Evolutionary conservation across 2,329 filamentous ascomycete species (phyloP), one percentile per base, ranked within the genome.

Genomic region (Alternaria alternata): DNA sequence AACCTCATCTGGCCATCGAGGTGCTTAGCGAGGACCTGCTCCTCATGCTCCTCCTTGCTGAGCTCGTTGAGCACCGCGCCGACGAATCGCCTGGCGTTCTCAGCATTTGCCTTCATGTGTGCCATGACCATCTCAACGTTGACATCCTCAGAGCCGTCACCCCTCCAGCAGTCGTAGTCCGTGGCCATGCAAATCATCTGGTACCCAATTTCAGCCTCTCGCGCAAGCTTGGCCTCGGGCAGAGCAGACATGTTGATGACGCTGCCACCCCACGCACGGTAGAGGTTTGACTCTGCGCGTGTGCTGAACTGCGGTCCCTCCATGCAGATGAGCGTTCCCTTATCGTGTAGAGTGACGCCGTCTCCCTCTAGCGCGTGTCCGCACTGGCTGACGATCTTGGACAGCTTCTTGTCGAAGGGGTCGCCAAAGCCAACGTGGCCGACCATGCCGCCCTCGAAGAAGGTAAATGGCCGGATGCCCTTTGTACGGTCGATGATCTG

Each of bases 141-240:
- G 64, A 99, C 95, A 62, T 87, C 83, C 66, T 89, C 91, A 43
- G 86, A 87, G 59, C 88, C 91, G 49, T 86, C 87, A 20, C 87
- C 88, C 76, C 94, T 91, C 95, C 95, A 99, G 88, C 94, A 98
- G 84, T 99, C 95, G 80, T 99, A 99, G 83, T 99, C 95, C 28
- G 95, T 99, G 34, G 93, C 92, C 95, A 99, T 99, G 85, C 94
- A 97, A 75, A 99, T 96, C 87, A 97, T 96, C 83, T 96, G 93
- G 81, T 98, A 98, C 36, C 91, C 91, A 71, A 99, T 91, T 84
- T 99, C 95, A 24, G 95, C 95, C 83, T 99, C 95, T 54, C 92
- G 89, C 9, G 95, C 95, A 20, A 99, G 89, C 85, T 99, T 99
- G 51, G 94, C 91, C 82, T 99, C 95, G 20, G 95, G 95, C 16